Percentiles rank a stretch among this genome's conserved stretches.
phyloP scores from a whole-genome alignment of 2,329 filamentous ascomycete species.

The Fusarium sp. region DNA sequence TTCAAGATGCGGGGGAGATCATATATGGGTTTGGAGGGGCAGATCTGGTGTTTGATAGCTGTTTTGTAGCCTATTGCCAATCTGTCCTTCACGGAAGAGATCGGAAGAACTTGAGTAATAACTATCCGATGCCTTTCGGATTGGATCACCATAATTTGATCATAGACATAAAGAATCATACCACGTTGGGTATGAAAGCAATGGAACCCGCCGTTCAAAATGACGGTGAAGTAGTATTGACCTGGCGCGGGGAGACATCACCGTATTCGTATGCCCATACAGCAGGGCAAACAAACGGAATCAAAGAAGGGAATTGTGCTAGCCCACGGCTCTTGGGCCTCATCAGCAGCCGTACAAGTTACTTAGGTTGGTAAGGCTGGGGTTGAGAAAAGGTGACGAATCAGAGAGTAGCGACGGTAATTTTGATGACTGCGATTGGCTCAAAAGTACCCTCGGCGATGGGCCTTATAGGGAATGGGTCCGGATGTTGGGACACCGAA shows the following conservation, averaged over 20 bases:
- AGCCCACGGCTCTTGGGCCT: slow-evolving; percentile 11
- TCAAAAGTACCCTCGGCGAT: background rate
- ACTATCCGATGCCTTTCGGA: background rate
- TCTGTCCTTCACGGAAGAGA: background rate
- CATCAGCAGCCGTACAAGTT: slow-evolving; percentile 5
- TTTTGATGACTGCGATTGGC: slow-evolving; percentile 45
- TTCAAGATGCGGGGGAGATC: slow-evolving; percentile 27
- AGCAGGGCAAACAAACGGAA: slow-evolving; percentile 12
- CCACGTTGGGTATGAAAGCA: slow-evolving; percentile 1
- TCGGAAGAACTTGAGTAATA: background rate
- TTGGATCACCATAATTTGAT: background rate
- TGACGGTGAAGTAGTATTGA: slow-evolving; percentile 33
- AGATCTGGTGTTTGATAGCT: slow-evolving; percentile 10
- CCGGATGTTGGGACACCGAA: slow-evolving; percentile 42
- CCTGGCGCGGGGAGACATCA: background rate
- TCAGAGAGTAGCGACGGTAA: slow-evolving; percentile 44
- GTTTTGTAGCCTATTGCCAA: background rate
- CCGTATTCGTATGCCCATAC: slow-evolving; percentile 42
- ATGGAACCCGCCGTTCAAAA: slow-evolving; percentile 18
- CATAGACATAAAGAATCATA: background rate
- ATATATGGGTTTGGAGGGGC: slow-evolving; percentile 7
- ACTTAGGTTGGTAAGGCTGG: slow-evolving; percentile 23
- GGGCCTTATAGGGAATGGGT: slow-evolving; percentile 16
- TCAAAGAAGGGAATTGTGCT: slow-evolving; percentile 3
- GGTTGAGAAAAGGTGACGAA: slow-evolving; percentile 31